Evolutionary conservation across 75 land plant species (phyloP).

Genomic region (Azolla pinnata): DNA sequence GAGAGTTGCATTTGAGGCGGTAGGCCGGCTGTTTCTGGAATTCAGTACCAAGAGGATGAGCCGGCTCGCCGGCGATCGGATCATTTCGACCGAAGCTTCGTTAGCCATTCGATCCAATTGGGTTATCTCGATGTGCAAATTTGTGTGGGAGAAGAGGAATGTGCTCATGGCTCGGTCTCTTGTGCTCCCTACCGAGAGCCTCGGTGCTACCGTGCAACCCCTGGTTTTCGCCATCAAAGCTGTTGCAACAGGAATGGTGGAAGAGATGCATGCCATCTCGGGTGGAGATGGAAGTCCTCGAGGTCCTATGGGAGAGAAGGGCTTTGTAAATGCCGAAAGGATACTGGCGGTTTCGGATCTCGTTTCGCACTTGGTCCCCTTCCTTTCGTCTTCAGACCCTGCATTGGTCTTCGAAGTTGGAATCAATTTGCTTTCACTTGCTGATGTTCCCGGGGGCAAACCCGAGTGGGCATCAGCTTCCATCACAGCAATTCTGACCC

Average conservation of each 20-base stretch:
- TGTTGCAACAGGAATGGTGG: slow-evolving; percentile 74
- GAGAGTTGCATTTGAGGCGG: slow-evolving; percentile 73
- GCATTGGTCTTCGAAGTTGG: slow-evolving; percentile 89
- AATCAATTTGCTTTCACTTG: slow-evolving; percentile 83
- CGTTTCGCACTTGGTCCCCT: slow-evolving; percentile 80
- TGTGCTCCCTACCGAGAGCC: slow-evolving; percentile 77
- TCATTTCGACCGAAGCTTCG: slow-evolving; percentile 80
- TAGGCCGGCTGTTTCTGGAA: slow-evolving; percentile 82
- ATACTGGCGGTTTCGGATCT: slow-evolving; percentile 90
- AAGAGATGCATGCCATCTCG: slow-evolving; percentile 59
- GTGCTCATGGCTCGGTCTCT: slow-evolving; percentile 62
- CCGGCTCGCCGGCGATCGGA: slow-evolving; percentile 87
- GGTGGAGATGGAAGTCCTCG: slow-evolving; percentile 19
- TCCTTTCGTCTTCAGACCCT: slow-evolving; percentile 78
- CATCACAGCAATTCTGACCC: slow-evolving; percentile 77
- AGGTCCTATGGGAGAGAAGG: slow-evolving; percentile 15
- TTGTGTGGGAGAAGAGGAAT: slow-evolving; percentile 80
- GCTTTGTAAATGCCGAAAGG: slow-evolving; percentile 62
- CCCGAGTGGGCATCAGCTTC: slow-evolving; percentile 98
- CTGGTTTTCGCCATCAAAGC: slow-evolving; percentile 75
- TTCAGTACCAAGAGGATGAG: slow-evolving; percentile 89
- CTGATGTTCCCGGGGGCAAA: slow-evolving; percentile 99
- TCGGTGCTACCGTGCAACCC: slow-evolving; percentile 68
- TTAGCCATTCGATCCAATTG: slow-evolving; percentile 84
- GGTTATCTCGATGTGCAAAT: slow-evolving; percentile 60